Evolutionary conservation across 2,329 filamentous ascomycete species (phyloP).

Genomic region (Tolypocladium endophyticum): DNA sequence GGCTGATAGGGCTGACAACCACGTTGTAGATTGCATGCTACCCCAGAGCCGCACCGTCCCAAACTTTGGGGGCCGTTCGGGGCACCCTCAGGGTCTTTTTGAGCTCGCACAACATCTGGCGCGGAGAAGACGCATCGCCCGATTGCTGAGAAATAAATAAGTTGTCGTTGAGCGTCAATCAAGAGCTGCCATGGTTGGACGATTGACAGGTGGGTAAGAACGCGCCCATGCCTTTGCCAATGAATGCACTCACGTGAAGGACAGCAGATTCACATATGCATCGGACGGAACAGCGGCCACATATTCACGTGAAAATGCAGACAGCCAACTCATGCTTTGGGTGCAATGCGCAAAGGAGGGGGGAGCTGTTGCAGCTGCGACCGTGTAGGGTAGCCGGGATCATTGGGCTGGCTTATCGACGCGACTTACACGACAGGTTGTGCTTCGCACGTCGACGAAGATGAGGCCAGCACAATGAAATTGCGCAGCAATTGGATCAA

Average conservation of each 20-base stretch:
- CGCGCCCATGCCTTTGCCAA: neutral
- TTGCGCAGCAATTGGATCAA: neutral
- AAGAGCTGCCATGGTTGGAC: neutral
- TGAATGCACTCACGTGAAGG: neutral
- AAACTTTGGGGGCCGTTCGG: neutral
- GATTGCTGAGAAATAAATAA: neutral
- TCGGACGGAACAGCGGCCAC: neutral
- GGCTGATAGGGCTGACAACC: slow-evolving; percentile 4
- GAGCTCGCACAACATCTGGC: neutral
- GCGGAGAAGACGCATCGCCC: neutral
- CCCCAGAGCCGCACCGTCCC: neutral
- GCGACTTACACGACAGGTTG: neutral
- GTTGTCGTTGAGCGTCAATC: neutral
- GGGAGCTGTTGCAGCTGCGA: neutral
- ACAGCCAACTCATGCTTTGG: neutral
- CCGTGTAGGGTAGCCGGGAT: neutral
- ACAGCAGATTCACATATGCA: neutral
- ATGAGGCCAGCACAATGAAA: neutral
- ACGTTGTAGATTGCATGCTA: neutral
- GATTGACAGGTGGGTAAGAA: neutral
- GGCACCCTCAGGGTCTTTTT: neutral
- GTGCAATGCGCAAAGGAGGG: neutral
- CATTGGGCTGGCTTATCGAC: neutral
- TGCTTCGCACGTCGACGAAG: neutral
- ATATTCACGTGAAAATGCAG: neutral